Percentiles rank a stretch among this genome's conserved stretches.
phyloP scores from a whole-genome alignment of 768 basidiomycete genomes.

The Boletus rex-veris region DNA sequence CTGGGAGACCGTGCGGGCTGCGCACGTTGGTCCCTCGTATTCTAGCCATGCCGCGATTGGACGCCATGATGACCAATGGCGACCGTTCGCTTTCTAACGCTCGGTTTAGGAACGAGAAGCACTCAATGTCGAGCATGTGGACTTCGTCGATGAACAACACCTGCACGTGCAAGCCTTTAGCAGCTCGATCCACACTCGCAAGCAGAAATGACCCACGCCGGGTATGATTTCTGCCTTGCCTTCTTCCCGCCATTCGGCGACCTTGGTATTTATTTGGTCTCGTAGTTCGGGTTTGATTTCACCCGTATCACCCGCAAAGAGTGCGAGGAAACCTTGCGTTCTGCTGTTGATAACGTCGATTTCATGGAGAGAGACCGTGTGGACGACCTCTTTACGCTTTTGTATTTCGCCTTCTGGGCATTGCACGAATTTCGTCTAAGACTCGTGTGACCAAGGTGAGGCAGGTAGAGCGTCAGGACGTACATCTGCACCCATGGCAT shows the following conservation, averaged over 20 bases:
- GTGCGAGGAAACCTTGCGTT: conserved; percentile 96
- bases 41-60: conserved; percentile 90
- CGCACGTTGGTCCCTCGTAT: conserved; percentile 95
- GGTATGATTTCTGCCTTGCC: conserved; percentile 98
- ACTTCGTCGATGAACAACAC: conserved; percentile 99
- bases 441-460: not conserved
- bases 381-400: conserved; percentile 94
- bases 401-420: conserved; percentile 98
- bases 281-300: conserved; percentile 98
- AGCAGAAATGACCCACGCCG: conserved; percentile 57
- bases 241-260: conserved; percentile 97
- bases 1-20: conserved; percentile 92
- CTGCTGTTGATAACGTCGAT: conserved; percentile 99
- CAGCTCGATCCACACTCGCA: not conserved
- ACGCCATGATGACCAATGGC: conserved; percentile 97
- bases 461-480: conserved; percentile 28
- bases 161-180: conserved; percentile 35
- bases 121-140: conserved; percentile 99
- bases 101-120: conserved; percentile 97
- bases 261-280: conserved; percentile 95
- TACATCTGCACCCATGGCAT: conserved; percentile 99
- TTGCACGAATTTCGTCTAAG: conserved; percentile 96
- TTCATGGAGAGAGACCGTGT: conserved; percentile 96
- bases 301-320: conserved; percentile 94
- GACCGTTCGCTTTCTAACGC: conserved; percentile 92